A percentile compares a stretch with the other conserved stretches of the same genome.
phyloP scores from a whole-genome alignment of 768 basidiomycete species.

The Russula brevipes region DNA sequence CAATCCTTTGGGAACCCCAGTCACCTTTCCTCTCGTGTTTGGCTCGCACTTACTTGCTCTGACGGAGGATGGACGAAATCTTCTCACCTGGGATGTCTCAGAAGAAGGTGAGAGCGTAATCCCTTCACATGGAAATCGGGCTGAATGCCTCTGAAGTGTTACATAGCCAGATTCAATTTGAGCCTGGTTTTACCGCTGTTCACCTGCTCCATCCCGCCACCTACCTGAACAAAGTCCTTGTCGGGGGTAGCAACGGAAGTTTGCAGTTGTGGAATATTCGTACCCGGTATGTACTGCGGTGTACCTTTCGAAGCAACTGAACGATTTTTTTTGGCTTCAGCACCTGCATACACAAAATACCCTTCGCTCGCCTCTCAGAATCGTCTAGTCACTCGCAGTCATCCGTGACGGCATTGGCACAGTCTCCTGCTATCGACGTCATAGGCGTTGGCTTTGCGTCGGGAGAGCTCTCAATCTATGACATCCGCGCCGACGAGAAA shows the following conservation, averaged over 20 bases:
- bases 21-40: conserved; percentile 71
- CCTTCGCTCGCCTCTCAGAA: conserved; percentile 47
- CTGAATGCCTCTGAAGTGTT: conserved; percentile 7
- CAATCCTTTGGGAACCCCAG: conserved; percentile 56
- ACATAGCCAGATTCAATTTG: conserved; percentile 71
- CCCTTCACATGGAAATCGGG: not conserved
- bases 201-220: conserved; percentile 88
- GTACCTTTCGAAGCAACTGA: conserved; percentile 5
- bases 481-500: conserved; percentile 84
- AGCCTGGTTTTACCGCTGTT: conserved; percentile 79
- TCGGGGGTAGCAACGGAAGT: conserved; percentile 73
- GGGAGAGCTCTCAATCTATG: conserved; percentile 84
- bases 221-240: conserved; percentile 91
- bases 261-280: conserved; percentile 94
- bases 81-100: conserved; percentile 73
- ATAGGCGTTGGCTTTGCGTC: conserved; percentile 88
- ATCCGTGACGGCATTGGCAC: conserved; percentile 73
- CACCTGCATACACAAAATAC: conserved; percentile 77
- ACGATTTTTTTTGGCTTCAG: conserved; percentile 37
- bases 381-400: conserved; percentile 31
- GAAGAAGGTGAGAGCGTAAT: conserved; percentile 44
- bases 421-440: conserved; percentile 95
- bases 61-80: conserved; percentile 67
- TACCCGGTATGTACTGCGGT: conserved; percentile 52
- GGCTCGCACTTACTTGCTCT: conserved; percentile 77